Percentiles rank a stretch among this genome's conserved stretches.
Evolutionary conservation across 176 grass and related monocot genomes (phyloP).

Genomic region (Oryza officinalis): DNA sequence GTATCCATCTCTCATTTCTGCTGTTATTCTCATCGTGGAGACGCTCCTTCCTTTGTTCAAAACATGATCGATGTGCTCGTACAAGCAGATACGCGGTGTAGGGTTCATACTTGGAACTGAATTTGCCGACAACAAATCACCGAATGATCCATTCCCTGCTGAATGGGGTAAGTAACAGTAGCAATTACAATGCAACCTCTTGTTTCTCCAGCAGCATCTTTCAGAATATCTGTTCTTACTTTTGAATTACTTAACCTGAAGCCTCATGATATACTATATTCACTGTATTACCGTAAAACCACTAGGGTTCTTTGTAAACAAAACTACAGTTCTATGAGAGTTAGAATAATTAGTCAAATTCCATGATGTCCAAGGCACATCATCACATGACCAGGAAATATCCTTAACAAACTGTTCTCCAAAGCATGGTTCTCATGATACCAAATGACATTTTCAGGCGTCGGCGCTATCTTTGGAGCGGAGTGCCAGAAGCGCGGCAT

Average conservation of each 20-base stretch:
- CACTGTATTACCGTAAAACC: not conserved
- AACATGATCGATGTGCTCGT: not conserved
- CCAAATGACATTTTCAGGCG: slow-evolving; percentile 50
- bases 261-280: not conserved
- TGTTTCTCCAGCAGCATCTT: not conserved
- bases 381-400: not conserved
- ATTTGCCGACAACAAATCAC: slow-evolving; percentile 89
- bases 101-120: slow-evolving; percentile 87
- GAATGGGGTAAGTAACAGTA: slow-evolving; percentile 70
- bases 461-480: slow-evolving; percentile 81
- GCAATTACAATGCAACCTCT: not conserved
- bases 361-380: not conserved
- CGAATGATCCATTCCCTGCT: slow-evolving; percentile 68
- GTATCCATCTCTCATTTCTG: slow-evolving; percentile 49
- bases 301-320: not conserved
- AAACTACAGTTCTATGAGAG: not conserved
- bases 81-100: slow-evolving; percentile 74
- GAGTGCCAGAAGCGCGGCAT: slow-evolving; percentile 90
- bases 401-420: not conserved
- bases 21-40: not conserved
- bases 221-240: not conserved
- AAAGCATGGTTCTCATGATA: not conserved
- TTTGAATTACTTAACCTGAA: slow-evolving; percentile 26
- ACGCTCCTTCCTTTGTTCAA: not conserved
- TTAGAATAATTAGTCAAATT: not conserved